Evolutionary conservation across 2,329 filamentous ascomycete genomes (phyloP), one percentile per base, ranked within the genome.

Genomic region (Aspergillus sp.): DNA sequence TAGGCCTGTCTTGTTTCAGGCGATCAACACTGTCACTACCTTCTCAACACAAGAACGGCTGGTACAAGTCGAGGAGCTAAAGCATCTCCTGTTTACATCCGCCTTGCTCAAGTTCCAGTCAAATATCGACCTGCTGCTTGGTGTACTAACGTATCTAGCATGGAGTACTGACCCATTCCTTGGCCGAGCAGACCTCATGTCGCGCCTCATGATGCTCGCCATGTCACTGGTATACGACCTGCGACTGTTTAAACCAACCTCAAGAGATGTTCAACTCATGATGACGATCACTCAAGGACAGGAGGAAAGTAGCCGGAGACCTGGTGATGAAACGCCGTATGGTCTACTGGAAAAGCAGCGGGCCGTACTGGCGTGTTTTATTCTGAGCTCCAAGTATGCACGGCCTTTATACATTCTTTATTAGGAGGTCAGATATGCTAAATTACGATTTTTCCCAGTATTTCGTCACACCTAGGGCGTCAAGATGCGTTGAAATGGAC

Each of bases 221-320:
- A 73, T 75, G 11, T 77, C 76, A 12, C 50, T 79, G 7, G 71
- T 73, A 20, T 70, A 71, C 63, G 75, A 79, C 60, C 58, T 78
- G 50, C 70, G 71, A 9, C 56, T 77, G 22, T 70, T 73, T 55
- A 73, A 73, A 26, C 70, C 73, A 26, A 62, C 67, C 2, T 66
- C 68, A 4, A 60, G 63, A 24, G 72, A 75, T 7, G 67, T 67
- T 16, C 62, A 71, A n/a, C 31, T 72, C 18, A 73, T 77, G 57
- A 67, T 68, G 49, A 57, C 63, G 14, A 70, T 74, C 1, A 71
- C 70, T n/a, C 70, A 71, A 22, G 69, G 71, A 0, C 50, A 53
- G 49, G 59, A 69, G 10, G 63, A 63, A 36, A 55, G 57, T 42
- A 26, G n/a, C 31, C 54, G 56, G 20, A 59, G 47, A 18, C 24